Evolutionary conservation across 495 filamentous ascomycete genomes (phyloP), one percentile per base, ranked within the genome.

Genomic region (Penicillium argentinense): DNA sequence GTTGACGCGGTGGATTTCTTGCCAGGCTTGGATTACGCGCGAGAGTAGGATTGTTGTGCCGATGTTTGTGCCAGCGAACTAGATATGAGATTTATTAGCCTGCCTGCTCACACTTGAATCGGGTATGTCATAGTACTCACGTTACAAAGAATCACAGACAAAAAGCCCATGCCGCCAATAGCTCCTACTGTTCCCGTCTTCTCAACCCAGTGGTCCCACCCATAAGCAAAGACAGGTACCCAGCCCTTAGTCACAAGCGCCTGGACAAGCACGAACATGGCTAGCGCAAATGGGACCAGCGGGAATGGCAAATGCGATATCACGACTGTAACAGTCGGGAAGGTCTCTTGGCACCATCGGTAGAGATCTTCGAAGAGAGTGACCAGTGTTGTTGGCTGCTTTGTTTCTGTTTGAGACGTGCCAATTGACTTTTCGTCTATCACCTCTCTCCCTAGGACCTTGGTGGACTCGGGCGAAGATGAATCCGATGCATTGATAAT

Each of bases 51-150:
- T 86, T 4, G 83, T 82, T 1, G 83, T 85, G 13, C 83, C 83
- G 39, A 86, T 87, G 48, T 87, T 86, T 8, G 83, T 86, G 11
- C 83, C 83, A 9, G 82, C 80, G 48, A 85, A 87, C 82, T 85
- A 47, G 8, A 28, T 12, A 47, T 39, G 14, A n/a, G 18, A 16
- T 6, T 7, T 2, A 23, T 49, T 46, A 51, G 49, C 16, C 3
- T 13, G 3, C 40, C 12, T 24, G 2, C n/a, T n/a, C n/a, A n/a
- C n/a, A n/a, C n/a, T n/a, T n/a, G n/a, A n/a, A n/a, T 8, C 2
- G 14, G 25, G 9, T 17, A 17, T 12, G 7, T 6, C 11, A 13
- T 11, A 9, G 51, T 37, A 74, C 81, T 72, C 62, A 85, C 82
- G 45, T 87, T 86, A 68, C 82, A 86, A 7, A 87, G 62, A 37